Percentiles rank a stretch among this genome's conserved stretches.
phyloP scores from a whole-genome alignment of 306 rosid species.

The Clitoria ternatea region DNA sequence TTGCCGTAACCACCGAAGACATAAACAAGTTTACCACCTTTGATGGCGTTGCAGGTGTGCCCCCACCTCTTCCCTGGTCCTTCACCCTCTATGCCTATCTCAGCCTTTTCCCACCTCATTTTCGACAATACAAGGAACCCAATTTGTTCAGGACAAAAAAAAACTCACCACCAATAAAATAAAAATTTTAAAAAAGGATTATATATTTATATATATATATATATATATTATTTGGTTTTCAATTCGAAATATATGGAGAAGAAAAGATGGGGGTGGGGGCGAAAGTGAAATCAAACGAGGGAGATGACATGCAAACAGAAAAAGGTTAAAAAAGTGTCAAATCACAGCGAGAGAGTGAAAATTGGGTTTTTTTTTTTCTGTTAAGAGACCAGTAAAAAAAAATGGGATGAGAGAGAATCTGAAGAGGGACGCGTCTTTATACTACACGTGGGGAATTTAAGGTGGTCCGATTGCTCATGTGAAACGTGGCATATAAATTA shows the following conservation, averaged over 20 bases:
- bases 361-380: neutral
- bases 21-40: conserved; percentile 80
- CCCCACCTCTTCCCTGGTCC: conserved; percentile 99
- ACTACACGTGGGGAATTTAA: neutral
- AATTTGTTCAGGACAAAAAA: conserved; percentile 27
- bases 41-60: conserved; percentile 92
- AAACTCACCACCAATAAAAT: conserved; percentile 15
- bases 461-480: neutral
- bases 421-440: neutral
- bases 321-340: neutral
- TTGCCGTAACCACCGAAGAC: conserved; percentile 95
- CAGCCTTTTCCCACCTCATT: conserved; percentile 96
- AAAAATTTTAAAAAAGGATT: neutral
- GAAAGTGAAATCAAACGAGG: conserved; percentile 32
- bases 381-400: conserved; percentile 15
- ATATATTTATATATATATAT: too few species aligned
- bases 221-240: too few species aligned
- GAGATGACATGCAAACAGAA: conserved; percentile 29
- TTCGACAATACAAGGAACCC: conserved; percentile 19
- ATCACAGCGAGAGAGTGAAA: conserved; percentile 23
- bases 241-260: neutral
- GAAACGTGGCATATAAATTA: neutral
- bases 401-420: neutral
- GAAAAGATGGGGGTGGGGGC: neutral
- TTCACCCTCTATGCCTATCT: conserved; percentile 41